Evolutionary conservation across 176 grass and related monocot species (phyloP), one percentile per base, ranked within the genome.

Genomic region (Chrysopogon serrulatus): DNA sequence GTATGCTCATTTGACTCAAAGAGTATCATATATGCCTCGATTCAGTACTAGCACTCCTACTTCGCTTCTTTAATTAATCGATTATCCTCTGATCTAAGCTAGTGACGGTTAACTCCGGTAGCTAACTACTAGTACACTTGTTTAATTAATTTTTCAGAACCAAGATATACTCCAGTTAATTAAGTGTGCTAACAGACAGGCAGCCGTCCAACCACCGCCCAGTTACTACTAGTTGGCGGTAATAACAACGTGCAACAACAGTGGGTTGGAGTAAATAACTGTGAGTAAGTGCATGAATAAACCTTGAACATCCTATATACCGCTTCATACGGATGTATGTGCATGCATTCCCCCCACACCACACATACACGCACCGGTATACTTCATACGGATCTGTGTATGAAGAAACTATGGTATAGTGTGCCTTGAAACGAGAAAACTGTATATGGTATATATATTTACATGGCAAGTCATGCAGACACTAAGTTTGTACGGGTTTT

Each of bases 151-250:
- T 62, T 42, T 48, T 82, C 76, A 79, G 51, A 71, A 62, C 33
- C 39, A 31, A 54, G 2, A 24, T 74, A 37, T 2, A 57, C n/a
- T 57, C n/a, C 24, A 71, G n/a, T 24, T 48, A 56, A 68, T 44
- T 45, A 80, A 68, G 78, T 67, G 44, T 51, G 1, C 35, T 32
- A 82, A 68, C 74, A 54, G 81, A 66, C 74, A 83, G 59, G 2
- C 59, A 65, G 75, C 82, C 60, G 86, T 63, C 66, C 57, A 69
- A 84, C 31, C 47, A 74, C 86, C 87, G 68, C 69, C 82, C 76
- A 80, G 67, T 44, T 65, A 35, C 65, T 65, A 32, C 65, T 79
- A 31, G 65, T 68, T 17, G 42, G n/a, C n/a, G n/a, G 74, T 71
- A 64, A 41, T 87, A 81, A 57, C 59, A 81, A 81, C 19, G 78